Conservation (phyloP, 805 yeast genomes). For the Wickerhamiella dianesei region DNA sequence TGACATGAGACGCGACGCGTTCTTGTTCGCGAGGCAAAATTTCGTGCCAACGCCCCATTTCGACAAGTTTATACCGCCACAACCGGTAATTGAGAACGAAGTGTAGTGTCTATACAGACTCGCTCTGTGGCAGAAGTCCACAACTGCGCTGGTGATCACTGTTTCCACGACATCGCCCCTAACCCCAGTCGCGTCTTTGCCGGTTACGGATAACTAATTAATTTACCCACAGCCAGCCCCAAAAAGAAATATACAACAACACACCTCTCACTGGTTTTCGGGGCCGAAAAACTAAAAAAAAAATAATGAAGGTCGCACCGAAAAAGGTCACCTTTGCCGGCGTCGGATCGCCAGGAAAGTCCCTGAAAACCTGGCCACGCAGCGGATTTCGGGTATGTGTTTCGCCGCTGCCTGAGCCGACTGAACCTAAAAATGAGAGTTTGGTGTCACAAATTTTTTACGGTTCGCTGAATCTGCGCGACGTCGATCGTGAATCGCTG, state of each 20-base stretch:
- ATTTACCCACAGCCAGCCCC: not conserved
- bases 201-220: not conserved
- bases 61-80: too few relatives aligned
- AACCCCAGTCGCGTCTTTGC: not conserved
- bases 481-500: not conserved
- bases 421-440: not conserved
- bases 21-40: too few relatives aligned
- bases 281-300: too few relatives aligned
- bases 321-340: not conserved
- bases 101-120: not conserved
- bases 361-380: conserved; percentile 1
- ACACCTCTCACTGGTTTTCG: not conserved
- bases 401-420: not conserved
- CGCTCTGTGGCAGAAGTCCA: too few relatives aligned
- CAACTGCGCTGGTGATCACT: too few relatives aligned
- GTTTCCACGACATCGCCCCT: too few relatives aligned
- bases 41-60: too few relatives aligned
- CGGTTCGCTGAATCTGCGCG: not conserved
- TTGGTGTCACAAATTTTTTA: not conserved
- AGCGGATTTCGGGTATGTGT: not conserved
- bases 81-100: not conserved
- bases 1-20: not conserved
- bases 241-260: not conserved
- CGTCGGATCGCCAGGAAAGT: not conserved
- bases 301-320: not conserved